Conservation (phyloP, 306 rosid species). For the Lathyrus tuberosus region DNA sequence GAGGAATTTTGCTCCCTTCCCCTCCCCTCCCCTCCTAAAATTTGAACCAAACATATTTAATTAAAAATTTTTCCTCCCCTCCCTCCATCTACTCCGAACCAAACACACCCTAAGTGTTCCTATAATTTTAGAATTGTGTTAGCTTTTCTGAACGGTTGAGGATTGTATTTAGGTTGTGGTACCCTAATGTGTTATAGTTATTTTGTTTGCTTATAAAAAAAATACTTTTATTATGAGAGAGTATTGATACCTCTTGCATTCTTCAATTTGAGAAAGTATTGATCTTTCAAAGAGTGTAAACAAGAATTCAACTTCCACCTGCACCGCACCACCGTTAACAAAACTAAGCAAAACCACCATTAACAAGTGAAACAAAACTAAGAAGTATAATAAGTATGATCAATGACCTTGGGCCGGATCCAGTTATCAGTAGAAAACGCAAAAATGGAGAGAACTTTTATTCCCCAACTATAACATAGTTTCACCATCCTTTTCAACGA, state of each 20-base stretch:
- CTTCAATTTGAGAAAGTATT: conserved; percentile 46
- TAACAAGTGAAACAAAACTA: not conserved
- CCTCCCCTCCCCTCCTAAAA: no score
- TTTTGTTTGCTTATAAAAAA: no score
- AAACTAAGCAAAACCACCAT: not conserved
- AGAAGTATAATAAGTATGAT: not conserved
- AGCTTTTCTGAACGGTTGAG: no score
- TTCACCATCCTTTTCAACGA: conserved; percentile 50
- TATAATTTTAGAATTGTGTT: no score
- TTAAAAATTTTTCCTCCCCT: no score
- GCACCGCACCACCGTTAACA: not conserved
- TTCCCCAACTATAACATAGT: conserved; percentile 61
- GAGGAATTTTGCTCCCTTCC: no score
- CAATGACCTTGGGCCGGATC: conserved; percentile 63
- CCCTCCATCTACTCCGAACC: no score
- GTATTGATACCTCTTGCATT: conserved; percentile 46
- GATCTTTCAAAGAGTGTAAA: conserved; percentile 59
- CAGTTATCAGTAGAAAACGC: conserved; percentile 74
- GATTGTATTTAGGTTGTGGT: no score
- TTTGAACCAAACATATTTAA: no score
- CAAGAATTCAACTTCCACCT: conserved; percentile 74
- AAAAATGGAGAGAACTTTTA: conserved; percentile 68
- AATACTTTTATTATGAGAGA: not conserved
- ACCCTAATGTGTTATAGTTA: no score
- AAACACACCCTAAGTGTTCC: no score